These are phyloP conservation scores for Tulasnella sp. DNA, from an alignment of 768 basidiomycete species.

Conservation along the genomic window DNA sequence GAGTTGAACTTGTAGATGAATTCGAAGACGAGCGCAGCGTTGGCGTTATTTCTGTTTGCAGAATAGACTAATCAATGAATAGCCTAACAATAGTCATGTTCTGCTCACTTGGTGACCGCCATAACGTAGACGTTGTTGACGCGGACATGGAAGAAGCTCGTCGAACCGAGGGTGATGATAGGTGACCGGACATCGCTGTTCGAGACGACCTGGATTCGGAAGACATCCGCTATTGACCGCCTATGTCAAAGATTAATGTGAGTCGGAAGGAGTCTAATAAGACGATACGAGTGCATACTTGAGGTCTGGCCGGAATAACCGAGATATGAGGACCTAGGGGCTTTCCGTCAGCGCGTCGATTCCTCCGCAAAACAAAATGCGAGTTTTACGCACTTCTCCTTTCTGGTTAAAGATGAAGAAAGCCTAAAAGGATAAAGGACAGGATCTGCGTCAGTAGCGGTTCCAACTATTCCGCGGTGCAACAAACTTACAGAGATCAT, in stretches of 20 bases:
- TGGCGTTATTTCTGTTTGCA: slow-evolving; percentile 71
- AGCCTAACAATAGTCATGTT: background rate
- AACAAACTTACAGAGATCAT: slow-evolving; percentile 38
- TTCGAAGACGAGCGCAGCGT: slow-evolving; percentile 96
- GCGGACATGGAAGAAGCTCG: slow-evolving; percentile 97
- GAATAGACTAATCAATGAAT: background rate
- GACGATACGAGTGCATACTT: slow-evolving; percentile 46
- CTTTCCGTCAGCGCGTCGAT: background rate
- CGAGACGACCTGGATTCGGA: slow-evolving; percentile 97
- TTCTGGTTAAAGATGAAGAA: slow-evolving; percentile 99
- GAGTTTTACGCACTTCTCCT: slow-evolving; percentile 61
- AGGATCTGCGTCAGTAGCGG: background rate
- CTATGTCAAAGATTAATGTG: slow-evolving; percentile 30
- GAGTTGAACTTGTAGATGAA: slow-evolving; percentile 94
- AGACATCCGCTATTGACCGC: slow-evolving; percentile 94
- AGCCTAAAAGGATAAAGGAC: slow-evolving; percentile 41
- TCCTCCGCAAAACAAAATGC: background rate
- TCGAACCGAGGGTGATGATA: slow-evolving; percentile 94
- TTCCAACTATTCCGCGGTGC: background rate
- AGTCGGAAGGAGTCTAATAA: background rate
- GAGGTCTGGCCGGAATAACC: slow-evolving; percentile 92
- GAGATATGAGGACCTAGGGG: slow-evolving; percentile 80
- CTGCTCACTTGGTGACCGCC: slow-evolving; percentile 81
- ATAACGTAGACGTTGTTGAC: slow-evolving; percentile 93
- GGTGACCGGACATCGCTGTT: slow-evolving; percentile 95